Evolutionary conservation across 345 rosid species (phyloP).

Genomic region (Eucalyptus sp.): DNA sequence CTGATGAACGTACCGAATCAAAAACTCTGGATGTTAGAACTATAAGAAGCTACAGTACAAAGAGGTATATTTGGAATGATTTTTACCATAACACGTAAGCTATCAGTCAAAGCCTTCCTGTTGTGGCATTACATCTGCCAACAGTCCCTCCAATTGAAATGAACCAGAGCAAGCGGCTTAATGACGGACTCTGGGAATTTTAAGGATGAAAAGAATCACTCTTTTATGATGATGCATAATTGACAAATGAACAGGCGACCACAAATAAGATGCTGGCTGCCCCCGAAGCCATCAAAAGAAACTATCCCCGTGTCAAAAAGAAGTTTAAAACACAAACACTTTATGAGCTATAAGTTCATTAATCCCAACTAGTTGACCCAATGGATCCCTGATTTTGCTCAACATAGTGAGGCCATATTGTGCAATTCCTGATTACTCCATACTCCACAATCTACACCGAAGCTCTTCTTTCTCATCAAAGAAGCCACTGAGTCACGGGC

Average conservation of each 20-base stretch:
- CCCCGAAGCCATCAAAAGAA: background rate
- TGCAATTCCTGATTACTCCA: background rate
- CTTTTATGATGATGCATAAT: background rate
- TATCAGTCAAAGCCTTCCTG: background rate
- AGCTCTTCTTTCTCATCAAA: background rate
- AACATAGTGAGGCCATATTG: background rate
- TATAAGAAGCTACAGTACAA: background rate
- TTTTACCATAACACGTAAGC: background rate
- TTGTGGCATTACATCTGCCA: background rate
- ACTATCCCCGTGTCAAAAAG: background rate
- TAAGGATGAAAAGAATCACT: background rate
- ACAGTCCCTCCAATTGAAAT: background rate
- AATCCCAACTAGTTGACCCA: background rate
- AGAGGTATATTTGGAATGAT: background rate
- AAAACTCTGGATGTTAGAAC: background rate
- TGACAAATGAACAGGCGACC: background rate
- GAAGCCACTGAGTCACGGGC: background rate
- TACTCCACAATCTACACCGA: background rate
- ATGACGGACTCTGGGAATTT: background rate
- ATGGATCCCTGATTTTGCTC: background rate
- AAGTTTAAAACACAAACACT: background rate
- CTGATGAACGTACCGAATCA: background rate
- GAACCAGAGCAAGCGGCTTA: background rate
- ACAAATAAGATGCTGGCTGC: background rate
- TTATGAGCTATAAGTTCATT: background rate